A percentile compares a stretch with the other conserved stretches of the same genome.
These are phyloP conservation scores for Kwoniella shivajii DNA, from an alignment of 1,284 basidiomycete species.

Conservation along the genomic window DNA sequence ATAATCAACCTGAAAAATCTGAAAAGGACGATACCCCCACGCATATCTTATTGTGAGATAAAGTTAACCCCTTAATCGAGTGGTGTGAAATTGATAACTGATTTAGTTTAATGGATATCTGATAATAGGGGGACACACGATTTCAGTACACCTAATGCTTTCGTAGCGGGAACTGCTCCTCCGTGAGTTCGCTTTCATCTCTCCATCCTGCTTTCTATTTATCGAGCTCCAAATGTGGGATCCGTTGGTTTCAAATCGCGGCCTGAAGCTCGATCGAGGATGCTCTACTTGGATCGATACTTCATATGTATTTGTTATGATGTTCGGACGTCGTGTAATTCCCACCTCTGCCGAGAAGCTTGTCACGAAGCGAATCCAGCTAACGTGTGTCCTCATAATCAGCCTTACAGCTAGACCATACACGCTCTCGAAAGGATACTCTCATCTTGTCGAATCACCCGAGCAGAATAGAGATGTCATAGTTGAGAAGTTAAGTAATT, in stretches of 20 bases:
- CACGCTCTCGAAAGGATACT: conserved; percentile 17
- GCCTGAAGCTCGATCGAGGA: too few relatives aligned
- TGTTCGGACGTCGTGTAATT: too few relatives aligned
- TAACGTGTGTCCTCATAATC: too few relatives aligned
- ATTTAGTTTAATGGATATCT: not conserved
- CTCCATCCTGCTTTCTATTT: not conserved
- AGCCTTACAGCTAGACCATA: conserved; percentile 16
- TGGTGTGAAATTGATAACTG: not conserved
- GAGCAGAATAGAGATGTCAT: conserved; percentile 15
- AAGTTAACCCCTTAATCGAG: not conserved
- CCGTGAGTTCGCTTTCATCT: not conserved
- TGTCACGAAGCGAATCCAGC: too few relatives aligned
- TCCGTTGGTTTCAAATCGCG: too few relatives aligned
- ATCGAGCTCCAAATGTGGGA: not conserved
- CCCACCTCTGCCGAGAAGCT: too few relatives aligned
- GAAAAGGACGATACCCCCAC: not conserved
- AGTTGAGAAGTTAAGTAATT: conserved; percentile 13
- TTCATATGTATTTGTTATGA: too few relatives aligned
- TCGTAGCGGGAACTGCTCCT: conserved; percentile 6
- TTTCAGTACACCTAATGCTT: not conserved
- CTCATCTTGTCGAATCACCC: conserved; percentile 16
- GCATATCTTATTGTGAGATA: conserved; percentile 6
- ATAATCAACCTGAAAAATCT: not conserved
- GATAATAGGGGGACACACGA: conserved; percentile 1
- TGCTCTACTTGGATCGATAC: too few relatives aligned